Conservation (phyloP, 257 asterid species). For the Mitragyna speciosa region DNA sequence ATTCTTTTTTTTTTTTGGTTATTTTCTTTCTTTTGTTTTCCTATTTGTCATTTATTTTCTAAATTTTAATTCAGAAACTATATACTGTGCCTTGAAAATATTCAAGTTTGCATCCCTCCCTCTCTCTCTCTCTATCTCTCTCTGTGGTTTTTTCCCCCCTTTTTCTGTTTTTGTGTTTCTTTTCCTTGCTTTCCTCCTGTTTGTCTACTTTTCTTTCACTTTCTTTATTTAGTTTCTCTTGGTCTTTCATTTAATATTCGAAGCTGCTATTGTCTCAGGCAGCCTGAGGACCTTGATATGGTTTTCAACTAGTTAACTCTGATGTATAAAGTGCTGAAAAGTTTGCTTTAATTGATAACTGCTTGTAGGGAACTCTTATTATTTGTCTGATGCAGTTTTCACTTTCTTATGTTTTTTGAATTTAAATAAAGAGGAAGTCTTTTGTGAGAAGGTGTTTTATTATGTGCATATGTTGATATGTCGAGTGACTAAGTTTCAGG, state of each 20-base stretch:
- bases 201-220: neutral
- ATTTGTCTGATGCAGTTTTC: neutral
- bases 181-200: neutral
- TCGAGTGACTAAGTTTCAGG: conserved; percentile 26
- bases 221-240: neutral
- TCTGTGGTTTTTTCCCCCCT: neutral
- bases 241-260: neutral
- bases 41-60: no score
- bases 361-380: neutral
- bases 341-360: neutral
- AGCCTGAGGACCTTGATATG: neutral
- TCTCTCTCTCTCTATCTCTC: neutral
- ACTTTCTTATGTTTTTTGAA: neutral
- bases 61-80: no score
- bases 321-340: neutral
- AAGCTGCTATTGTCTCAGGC: neutral
- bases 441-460: neutral
- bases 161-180: neutral
- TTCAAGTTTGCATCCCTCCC: neutral
- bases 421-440: neutral
- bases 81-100: no score
- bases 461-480: neutral
- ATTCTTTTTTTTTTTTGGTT: no score
- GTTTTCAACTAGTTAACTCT: neutral
- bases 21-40: no score